A percentile compares a stretch with the other conserved stretches of the same genome.
Evolutionary conservation across 768 basidiomycete species (phyloP).

Genomic region (Leccinum arenicola): DNA sequence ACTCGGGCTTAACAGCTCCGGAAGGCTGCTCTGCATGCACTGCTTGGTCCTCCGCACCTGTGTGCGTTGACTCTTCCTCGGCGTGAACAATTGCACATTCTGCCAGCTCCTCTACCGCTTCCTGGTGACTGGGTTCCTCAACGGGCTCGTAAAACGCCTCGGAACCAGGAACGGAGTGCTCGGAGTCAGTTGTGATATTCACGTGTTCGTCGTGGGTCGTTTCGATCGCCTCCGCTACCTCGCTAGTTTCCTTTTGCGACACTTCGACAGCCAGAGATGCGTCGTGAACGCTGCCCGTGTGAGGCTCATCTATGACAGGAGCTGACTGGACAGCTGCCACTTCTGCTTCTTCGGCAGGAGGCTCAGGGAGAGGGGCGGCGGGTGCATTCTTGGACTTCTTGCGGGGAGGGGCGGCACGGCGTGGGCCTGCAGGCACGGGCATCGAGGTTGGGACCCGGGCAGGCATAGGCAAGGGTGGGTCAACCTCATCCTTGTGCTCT

Average conservation of each 20-base stretch:
- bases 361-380: slow-evolving; percentile 28
- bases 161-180: neutral
- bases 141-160: slow-evolving; percentile 7
- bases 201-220: neutral
- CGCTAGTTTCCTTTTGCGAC: slow-evolving; percentile 13
- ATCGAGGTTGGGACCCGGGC: slow-evolving; percentile 52
- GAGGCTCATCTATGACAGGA: slow-evolving; percentile 6
- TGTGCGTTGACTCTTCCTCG: slow-evolving; percentile 5
- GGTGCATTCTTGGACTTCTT: slow-evolving; percentile 59
- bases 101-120: slow-evolving; percentile 16
- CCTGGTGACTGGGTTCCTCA: slow-evolving; percentile 10
- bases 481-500: slow-evolving; percentile 24
- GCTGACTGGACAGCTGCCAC: neutral
- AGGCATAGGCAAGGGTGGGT: slow-evolving; percentile 31
- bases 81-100: neutral
- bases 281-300: neutral
- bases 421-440: slow-evolving; percentile 73
- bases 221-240: slow-evolving; percentile 2
- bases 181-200: neutral
- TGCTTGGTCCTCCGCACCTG: slow-evolving; percentile 3
- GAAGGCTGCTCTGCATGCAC: slow-evolving; percentile 1
- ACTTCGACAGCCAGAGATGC: slow-evolving; percentile 1
- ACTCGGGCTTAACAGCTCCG: slow-evolving; percentile 16
- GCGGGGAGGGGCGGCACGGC: slow-evolving; percentile 72
- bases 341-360: slow-evolving; percentile 20